Base-by-base conservation (phyloP, 2,329 filamentous ascomycete species). In the Microcyclospora tardicrescens region DNA sequence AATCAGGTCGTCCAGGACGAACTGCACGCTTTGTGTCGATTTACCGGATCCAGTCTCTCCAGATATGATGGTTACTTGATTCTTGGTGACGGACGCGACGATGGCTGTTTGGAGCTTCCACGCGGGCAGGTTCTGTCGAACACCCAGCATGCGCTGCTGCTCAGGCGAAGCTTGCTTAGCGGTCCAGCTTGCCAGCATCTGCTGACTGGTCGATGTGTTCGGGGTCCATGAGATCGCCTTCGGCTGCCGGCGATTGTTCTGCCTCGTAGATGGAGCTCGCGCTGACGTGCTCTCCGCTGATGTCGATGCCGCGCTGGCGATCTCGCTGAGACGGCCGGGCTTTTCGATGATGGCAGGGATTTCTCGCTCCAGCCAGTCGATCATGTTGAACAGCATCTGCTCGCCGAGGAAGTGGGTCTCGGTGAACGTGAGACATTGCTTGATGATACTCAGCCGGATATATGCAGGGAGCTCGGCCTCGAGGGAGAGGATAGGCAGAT, bases 1-100 rank as follows among this genome's bases (percentile, higher is more conserved):
- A 51, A 95, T 93, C 46, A 96, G 67, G 51, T 96, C 84, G 53
- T 98, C 91, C 1, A 98, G 69, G 33, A 98, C 72, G 60, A 96
- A 98, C 59, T 98, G 91, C 28, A 96, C 85, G 2, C 85, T 91
- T 59, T 98, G 91, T 0, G 91, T 96, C 35, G 84, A 94, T 62
- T 98, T 98, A 55, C 91, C 91, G 13, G 85, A 94, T 38, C 91
- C 91, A 3, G 91, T 98, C 63, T 96, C 91, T 49, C 91, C 91
- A 33, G 87, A 93, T 51, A 98, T 91, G 53, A 98, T 95, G 1
- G 85, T 94, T 36, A 98, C 86, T 59, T 95, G 81, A 53, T 89
- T 77, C 4, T 71, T 66, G 32, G 72, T 72, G 35, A 98, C 83
- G 0, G 83, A 81, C 14, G 73, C 60, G 9, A 96, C 75, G 24